phyloP scores from a whole-genome alignment of 306 rosid species.

The Canavalia ensiformis region DNA sequence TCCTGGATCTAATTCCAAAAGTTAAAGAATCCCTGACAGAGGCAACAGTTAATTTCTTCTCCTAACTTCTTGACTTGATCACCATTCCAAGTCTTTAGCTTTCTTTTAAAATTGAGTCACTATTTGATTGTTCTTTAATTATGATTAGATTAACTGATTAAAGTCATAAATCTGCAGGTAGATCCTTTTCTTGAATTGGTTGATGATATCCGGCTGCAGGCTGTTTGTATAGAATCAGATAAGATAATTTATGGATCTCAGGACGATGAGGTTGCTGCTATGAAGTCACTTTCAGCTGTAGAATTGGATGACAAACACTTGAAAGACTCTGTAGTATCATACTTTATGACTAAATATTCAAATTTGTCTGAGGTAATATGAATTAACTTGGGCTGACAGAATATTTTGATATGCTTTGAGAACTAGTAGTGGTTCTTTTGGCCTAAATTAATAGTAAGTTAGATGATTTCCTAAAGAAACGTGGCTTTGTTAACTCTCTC shows the following conservation, averaged over 20 bases:
- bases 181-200: conserved; percentile 93
- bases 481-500: conserved; percentile 27
- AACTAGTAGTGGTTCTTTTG: conserved; percentile 26
- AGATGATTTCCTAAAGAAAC: conserved; percentile 29
- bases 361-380: conserved; percentile 75
- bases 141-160: conserved; percentile 40
- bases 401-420: conserved; percentile 37
- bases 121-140: not conserved
- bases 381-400: conserved; percentile 41
- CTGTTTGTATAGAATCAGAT: conserved; percentile 62
- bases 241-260: conserved; percentile 63
- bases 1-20: conserved; percentile 75
- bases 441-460: conserved; percentile 19
- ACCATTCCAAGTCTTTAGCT: conserved; percentile 35
- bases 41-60: conserved; percentile 59
- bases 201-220: conserved; percentile 68
- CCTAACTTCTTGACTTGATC: conserved; percentile 39
- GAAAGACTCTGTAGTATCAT: conserved; percentile 75
- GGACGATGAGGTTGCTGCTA: conserved; percentile 78
- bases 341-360: conserved; percentile 70
- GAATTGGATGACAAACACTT: conserved; percentile 67
- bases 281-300: conserved; percentile 68
- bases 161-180: conserved; percentile 63
- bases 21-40: conserved; percentile 74
- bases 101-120: conserved; percentile 34